phyloP scores from a whole-genome alignment of 2,329 filamentous ascomycete species.

The Chaetomium strumarium region DNA sequence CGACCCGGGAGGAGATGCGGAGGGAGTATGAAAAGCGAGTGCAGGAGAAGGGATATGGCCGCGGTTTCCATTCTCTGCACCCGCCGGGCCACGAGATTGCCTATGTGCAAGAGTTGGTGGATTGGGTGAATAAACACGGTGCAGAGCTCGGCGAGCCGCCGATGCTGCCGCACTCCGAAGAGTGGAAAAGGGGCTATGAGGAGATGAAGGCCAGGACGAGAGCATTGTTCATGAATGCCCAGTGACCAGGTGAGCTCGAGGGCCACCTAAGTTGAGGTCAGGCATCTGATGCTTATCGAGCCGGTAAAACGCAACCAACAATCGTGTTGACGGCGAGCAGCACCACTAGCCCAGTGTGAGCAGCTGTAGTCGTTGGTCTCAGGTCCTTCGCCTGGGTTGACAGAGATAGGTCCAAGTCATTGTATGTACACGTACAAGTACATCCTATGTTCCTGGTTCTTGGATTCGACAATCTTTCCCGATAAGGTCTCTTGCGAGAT shows the following conservation, averaged over 20 bases:
- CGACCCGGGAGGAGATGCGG: conserved; percentile 36
- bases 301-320: too few relatives aligned
- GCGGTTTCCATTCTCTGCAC: conserved; percentile 35
- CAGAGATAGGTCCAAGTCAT: too few relatives aligned
- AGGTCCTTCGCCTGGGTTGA: too few relatives aligned
- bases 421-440: too few relatives aligned
- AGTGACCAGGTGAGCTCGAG: background rate
- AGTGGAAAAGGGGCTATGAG: conserved; percentile 27
- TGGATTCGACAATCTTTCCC: too few relatives aligned
- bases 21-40: conserved; percentile 30
- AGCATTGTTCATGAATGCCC: background rate
- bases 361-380: too few relatives aligned
- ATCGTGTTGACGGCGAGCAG: too few relatives aligned
- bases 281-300: too few relatives aligned
- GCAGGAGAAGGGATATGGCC: conserved; percentile 29
- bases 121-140: conserved; percentile 25
- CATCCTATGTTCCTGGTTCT: too few relatives aligned
- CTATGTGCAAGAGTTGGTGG: conserved; percentile 24
- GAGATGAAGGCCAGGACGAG: conserved; percentile 18
- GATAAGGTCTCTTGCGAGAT: too few relatives aligned
- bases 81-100: conserved; percentile 19
- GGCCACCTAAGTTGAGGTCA: background rate
- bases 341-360: too few relatives aligned
- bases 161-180: conserved; percentile 30
- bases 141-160: conserved; percentile 22